Evolutionary conservation across 768 basidiomycete genomes (phyloP), one percentile per base, ranked within the genome.

Genomic region (Collybia sp.): DNA sequence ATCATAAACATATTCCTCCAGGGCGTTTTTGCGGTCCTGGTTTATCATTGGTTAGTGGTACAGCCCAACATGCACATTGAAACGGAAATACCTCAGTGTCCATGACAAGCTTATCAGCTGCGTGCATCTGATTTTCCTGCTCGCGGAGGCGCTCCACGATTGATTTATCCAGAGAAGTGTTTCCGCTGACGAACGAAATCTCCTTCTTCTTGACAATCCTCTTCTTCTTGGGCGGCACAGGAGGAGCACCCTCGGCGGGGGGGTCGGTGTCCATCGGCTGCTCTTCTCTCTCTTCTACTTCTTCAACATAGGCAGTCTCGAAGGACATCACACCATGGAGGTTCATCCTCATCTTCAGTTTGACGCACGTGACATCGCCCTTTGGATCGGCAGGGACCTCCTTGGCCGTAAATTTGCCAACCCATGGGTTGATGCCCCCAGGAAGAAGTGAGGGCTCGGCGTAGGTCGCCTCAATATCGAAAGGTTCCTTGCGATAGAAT

Each of bases 1-100:
- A 65, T 98, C 95, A 69, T 97, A 97, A 47, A 98, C 88, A 72
- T 95, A 97, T 70, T 98, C 96, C 71, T 99, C 95, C 12, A 99
- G 83, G 3, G 94, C 93, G 62, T 99, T 99, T 73, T 97, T 99
- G 66, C 90, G 84, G 67, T 98, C 90, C 92, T 95, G 44, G 19
- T 9, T 46, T 15, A 43, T 12, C n/a, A n/a, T 36, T 5, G 43
- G 19, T 30, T 6, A 36, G 41, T 18, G n/a, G 25, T 20, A 30
- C 8, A 35, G 42, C 15, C 19, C 13, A 20, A 3, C 43, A 44
- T 1, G 9, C 12, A 44, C 2, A 2, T 10, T 2, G 56, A 42
- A 19, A 15, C 39, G 31, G 49, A 69, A 79, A 31, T 52, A 91
- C 92, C 82, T 97, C 95, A 47, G 96, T 99, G 63, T 99, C 96